Evolutionary conservation across 164 flowering plant species (phyloP).

Genomic region (Umbellularia californica): DNA sequence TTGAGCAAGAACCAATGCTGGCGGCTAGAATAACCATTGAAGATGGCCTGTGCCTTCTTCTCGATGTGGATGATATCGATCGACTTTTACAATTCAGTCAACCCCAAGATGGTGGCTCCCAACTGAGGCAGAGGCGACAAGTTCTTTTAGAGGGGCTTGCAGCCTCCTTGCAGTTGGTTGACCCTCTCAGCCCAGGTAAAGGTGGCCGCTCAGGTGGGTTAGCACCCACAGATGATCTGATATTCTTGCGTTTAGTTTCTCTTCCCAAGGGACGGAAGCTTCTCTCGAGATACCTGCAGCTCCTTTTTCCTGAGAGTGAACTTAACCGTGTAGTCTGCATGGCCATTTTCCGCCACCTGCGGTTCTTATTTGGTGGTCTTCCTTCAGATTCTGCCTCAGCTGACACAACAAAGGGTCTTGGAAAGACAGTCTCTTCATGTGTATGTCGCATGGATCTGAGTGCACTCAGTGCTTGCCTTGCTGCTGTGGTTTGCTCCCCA

Average conservation of each 20-base stretch:
- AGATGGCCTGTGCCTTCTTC: conserved; percentile 77
- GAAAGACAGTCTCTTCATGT: conserved; percentile 46
- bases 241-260: conserved; percentile 73
- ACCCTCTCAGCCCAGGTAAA: conserved; percentile 60
- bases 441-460: conserved; percentile 75
- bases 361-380: conserved; percentile 79
- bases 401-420: conserved; percentile 51
- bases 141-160: conserved; percentile 75
- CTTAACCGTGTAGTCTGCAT: conserved; percentile 79
- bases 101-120: conserved; percentile 73
- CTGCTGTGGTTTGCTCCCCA: conserved; percentile 85
- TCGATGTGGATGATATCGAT: conserved; percentile 92
- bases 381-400: conserved; percentile 57
- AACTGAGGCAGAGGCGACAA: conserved; percentile 65
- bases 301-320: conserved; percentile 72
- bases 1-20: conserved; percentile 95
- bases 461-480: conserved; percentile 85
- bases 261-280: conserved; percentile 93
- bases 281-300: conserved; percentile 60
- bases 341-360: conserved; percentile 88
- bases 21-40: conserved; percentile 88
- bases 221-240: conserved; percentile 66
- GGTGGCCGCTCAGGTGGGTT: conserved; percentile 40
- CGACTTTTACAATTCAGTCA: conserved; percentile 65
- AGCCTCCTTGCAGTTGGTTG: conserved; percentile 81